These are phyloP conservation scores for Halophytophthora batemanensis DNA, from an alignment of 352 stramenopile species.

Conservation along the genomic window DNA sequence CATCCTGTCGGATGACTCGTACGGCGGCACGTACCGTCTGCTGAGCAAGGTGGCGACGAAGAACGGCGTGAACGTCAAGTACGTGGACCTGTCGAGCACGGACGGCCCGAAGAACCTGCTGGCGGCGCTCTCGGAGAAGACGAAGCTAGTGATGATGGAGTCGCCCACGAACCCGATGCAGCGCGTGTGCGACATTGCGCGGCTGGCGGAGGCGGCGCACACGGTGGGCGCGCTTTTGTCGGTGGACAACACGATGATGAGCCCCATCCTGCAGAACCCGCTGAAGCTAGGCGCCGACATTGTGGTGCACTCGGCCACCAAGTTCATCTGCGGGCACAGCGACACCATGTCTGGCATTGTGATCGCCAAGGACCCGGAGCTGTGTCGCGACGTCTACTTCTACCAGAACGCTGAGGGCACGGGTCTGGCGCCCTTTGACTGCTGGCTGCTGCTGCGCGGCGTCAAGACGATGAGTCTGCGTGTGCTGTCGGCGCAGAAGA, in stretches of 20 bases:
- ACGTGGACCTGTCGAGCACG: slow-evolving; percentile 80
- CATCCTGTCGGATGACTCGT: slow-evolving; percentile 93
- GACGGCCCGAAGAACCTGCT: slow-evolving; percentile 63
- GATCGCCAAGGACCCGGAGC: slow-evolving; percentile 77
- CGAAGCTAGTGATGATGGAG: slow-evolving; percentile 96
- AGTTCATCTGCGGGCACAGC: slow-evolving; percentile 97
- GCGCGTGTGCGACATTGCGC: slow-evolving; percentile 92
- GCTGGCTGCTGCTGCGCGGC: slow-evolving; percentile 86
- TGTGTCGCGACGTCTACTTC: slow-evolving; percentile 86
- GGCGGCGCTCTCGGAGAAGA: slow-evolving; percentile 59
- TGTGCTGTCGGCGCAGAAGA: slow-evolving; percentile 81
- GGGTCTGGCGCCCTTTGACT: slow-evolving; percentile 89
- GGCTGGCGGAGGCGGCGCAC: slow-evolving; percentile 80
- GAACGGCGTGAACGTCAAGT: slow-evolving; percentile 74
- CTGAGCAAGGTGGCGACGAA: slow-evolving; percentile 87
- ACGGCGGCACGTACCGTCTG: slow-evolving; percentile 95
- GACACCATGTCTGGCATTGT: slow-evolving; percentile 96
- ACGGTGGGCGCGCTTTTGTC: slow-evolving; percentile 75
- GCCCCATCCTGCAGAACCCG: slow-evolving; percentile 94
- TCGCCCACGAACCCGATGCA: slow-evolving; percentile 96
- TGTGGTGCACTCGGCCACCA: slow-evolving; percentile 96
- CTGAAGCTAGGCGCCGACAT: slow-evolving; percentile 93
- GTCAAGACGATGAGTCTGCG: slow-evolving; percentile 89
- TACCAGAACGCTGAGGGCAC: slow-evolving; percentile 90
- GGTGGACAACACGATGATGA: slow-evolving; percentile 97